Base-by-base conservation (phyloP, 1,284 basidiomycete species). In the Schizophyllum commune region DNA sequence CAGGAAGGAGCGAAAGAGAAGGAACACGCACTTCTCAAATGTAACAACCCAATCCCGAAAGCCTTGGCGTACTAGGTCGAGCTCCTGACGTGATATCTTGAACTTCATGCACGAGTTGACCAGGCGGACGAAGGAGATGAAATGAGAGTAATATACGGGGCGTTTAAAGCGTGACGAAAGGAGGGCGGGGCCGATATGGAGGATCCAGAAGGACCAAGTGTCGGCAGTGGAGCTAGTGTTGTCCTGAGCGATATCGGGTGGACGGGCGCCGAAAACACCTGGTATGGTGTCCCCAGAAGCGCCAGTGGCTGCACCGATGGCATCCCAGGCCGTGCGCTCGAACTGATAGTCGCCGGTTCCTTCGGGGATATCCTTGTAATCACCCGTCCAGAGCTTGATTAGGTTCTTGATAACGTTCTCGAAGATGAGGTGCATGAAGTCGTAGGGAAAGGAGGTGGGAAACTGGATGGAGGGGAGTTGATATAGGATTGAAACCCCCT, bases 371-470 rank as follows among this genome's bases (percentile, higher is more conserved):
- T 61, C 68, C 60, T 78, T 79, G 68, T 71, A 80, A 0, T 66
- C 59, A 0, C 74, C 74, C 1, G 71, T 76, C 76, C 78, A 81
- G 0, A 74, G 69, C 0, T 65, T 60, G 53, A 80, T 67, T 0
- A 82, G 69, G 60, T 78, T 78, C 53, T 69, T 69, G 34, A 79
- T 60, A 0, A 75, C 39, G 57, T 81, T 80, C 64, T 78, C 76
- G 63, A 64, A 76, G 17, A 81, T 67, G 0, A 81, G 69, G 60
- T 82, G 78, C 79, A 82, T 82, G 65, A 80, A 79, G 61, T 82
- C 75, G 60, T 72, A 74, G 0, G 77, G 79, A 59, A 80, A 81
- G 1, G 75, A 79, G 0, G 19, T 0, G 0, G 78, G 75, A 57
- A 78, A 77, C 0, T 61, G 65, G 1, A 82, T 61, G 0, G 75